Percentiles rank a stretch among this genome's conserved stretches.
phyloP scores from a whole-genome alignment of 345 rosid genomes.

The Acer yangbiense region DNA sequence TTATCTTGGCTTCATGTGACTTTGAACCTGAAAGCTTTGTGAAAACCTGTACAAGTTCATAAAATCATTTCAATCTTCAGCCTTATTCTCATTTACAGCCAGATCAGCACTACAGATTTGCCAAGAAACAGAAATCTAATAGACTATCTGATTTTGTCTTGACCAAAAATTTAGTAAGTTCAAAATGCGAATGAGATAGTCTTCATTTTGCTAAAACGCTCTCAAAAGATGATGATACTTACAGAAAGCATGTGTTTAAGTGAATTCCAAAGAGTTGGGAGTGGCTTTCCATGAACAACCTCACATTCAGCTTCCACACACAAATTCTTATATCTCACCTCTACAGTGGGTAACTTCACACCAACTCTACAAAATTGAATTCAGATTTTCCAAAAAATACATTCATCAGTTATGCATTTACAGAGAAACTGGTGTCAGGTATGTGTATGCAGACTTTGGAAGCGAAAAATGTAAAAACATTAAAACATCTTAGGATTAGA shows the following conservation, averaged over 20 bases:
- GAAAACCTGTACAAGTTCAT: slow-evolving; percentile 39
- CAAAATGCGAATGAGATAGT: background rate
- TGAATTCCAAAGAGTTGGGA: slow-evolving; percentile 80
- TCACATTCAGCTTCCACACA: slow-evolving; percentile 67
- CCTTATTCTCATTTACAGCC: too few relatives aligned
- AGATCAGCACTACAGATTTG: too few relatives aligned
- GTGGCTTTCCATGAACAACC: slow-evolving; percentile 69
- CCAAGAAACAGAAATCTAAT: too few relatives aligned
- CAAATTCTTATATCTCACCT: slow-evolving; percentile 60
- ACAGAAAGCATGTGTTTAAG: slow-evolving; percentile 44
- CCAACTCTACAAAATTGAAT: slow-evolving; percentile 47
- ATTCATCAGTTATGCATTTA: background rate
- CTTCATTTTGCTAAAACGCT: background rate
- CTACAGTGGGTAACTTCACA: slow-evolving; percentile 59
- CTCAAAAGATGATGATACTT: slow-evolving; percentile 27
- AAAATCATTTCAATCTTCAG: background rate
- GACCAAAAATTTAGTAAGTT: too few relatives aligned
- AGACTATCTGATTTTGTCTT: too few relatives aligned
- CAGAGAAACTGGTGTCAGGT: background rate
- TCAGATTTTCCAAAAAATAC: slow-evolving; percentile 5
- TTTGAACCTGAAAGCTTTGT: slow-evolving; percentile 38
- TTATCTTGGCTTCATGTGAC: slow-evolving; percentile 48
- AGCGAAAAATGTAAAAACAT: background rate
- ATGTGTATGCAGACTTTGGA: background rate
- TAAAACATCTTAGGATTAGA: too few relatives aligned